A percentile compares a stretch with the other conserved stretches of the same genome.
These are phyloP conservation scores for Rhododendron simsii DNA, from an alignment of 148 eudicot genomes.

Conservation along the genomic window DNA sequence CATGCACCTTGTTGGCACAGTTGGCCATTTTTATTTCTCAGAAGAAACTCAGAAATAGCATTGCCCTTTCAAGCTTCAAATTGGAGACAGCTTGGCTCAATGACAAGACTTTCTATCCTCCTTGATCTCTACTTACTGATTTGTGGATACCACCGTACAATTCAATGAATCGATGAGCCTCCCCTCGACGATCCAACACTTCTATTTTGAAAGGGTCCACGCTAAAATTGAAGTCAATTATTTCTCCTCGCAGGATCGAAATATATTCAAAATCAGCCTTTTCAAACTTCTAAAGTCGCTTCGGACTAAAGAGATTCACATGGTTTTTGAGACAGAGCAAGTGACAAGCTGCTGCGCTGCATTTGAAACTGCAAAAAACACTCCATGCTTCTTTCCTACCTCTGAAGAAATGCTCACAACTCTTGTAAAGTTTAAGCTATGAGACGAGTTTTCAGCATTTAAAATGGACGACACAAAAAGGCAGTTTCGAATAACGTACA, in stretches of 20 bases:
- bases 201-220: neutral
- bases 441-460: neutral
- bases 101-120: neutral
- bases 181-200: neutral
- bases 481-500: neutral
- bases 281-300: neutral
- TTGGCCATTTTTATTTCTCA: neutral
- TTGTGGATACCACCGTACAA: neutral
- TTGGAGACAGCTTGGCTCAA: neutral
- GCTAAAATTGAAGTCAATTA: neutral
- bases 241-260: neutral
- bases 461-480: neutral
- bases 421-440: neutral
- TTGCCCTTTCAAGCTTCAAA: neutral
- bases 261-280: neutral
- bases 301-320: neutral
- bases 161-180: neutral
- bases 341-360: neutral
- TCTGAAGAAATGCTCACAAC: neutral
- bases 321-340: neutral
- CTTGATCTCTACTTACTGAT: neutral
- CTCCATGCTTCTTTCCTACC: neutral
- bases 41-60: neutral
- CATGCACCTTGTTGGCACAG: neutral
- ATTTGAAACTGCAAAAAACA: neutral